Evolutionary conservation across 495 filamentous ascomycete species (phyloP).

Genomic region (Penicillium canariense): DNA sequence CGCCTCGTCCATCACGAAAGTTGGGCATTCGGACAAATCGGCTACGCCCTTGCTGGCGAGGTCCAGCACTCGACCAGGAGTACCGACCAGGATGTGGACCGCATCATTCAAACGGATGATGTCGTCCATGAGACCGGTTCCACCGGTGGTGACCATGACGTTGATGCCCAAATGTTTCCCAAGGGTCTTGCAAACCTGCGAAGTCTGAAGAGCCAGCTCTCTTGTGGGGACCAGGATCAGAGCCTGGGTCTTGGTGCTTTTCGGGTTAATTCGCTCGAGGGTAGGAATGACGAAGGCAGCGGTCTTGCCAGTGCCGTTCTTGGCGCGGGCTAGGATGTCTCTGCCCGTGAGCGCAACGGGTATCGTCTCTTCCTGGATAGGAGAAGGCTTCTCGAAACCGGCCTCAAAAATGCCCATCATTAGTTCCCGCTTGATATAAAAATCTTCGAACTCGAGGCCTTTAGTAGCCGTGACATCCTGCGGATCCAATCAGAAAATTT

Average conservation of each 20-base stretch:
- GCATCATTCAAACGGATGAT: slow-evolving; percentile 92
- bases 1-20: slow-evolving; percentile 99
- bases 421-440: slow-evolving; percentile 87
- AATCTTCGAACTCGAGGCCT: slow-evolving; percentile 95
- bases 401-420: slow-evolving; percentile 99
- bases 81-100: slow-evolving; percentile 97
- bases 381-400: slow-evolving; percentile 97
- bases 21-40: slow-evolving; percentile 92
- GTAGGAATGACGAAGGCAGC: slow-evolving; percentile 97
- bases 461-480: slow-evolving; percentile 98
- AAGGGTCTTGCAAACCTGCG: slow-evolving; percentile 96
- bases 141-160: slow-evolving; percentile 98
- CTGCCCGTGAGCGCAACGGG: slow-evolving; percentile 92
- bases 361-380: slow-evolving; percentile 98
- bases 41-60: slow-evolving; percentile 92
- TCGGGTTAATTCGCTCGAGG: slow-evolving; percentile 92
- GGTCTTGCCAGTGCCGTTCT: slow-evolving; percentile 98
- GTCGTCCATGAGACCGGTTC: slow-evolving; percentile 91
- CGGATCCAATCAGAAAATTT: slow-evolving; percentile 26
- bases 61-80: slow-evolving; percentile 92
- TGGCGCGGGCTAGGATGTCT: slow-evolving; percentile 94
- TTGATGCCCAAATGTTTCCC: slow-evolving; percentile 96
- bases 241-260: slow-evolving; percentile 90
- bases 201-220: slow-evolving; percentile 98
- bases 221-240: slow-evolving; percentile 94